These are phyloP conservation scores for Pichia sp. DNA, from an alignment of 1,139 yeast species.

Conservation along the genomic window DNA sequence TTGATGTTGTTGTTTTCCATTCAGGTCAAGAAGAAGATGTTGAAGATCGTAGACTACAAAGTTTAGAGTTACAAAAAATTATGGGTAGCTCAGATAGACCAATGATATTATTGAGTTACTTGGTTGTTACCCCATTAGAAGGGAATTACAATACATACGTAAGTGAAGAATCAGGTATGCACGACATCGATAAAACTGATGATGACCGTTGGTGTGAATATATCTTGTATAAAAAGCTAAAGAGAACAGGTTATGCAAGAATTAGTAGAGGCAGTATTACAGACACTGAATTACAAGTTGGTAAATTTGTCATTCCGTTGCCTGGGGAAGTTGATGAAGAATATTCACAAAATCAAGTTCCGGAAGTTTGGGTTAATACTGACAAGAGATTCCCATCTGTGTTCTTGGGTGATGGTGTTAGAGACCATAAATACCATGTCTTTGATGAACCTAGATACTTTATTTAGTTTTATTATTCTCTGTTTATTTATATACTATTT, in stretches of 20 bases:
- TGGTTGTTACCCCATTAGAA: constrained; percentile 78
- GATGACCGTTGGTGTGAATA: constrained; percentile 99
- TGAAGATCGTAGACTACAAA: constrained; percentile 86
- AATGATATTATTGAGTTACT: constrained; percentile 72
- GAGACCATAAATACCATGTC: constrained; percentile 91
- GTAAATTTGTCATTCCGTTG: constrained; percentile 70
- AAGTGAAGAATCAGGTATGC: constrained; percentile 76
- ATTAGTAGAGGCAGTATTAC: constrained; percentile 90
- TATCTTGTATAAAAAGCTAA: constrained; percentile 78
- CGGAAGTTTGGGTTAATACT: constrained; percentile 41
- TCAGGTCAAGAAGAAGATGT: constrained; percentile 97
- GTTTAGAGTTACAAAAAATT: constrained; percentile 64
- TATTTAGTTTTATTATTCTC: constrained; percentile 4
- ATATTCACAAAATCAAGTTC: constrained; percentile 24
- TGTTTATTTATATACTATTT: not conserved
- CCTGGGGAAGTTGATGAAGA: constrained; percentile 26
- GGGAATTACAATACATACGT: constrained; percentile 93
- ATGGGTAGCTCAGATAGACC: constrained; percentile 81
- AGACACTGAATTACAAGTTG: constrained; percentile 93
- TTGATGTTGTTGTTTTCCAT: constrained; percentile 94
- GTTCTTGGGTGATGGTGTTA: constrained; percentile 87
- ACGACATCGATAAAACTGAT: constrained; percentile 87
- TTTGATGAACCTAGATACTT: constrained; percentile 86
- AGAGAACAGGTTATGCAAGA: constrained; percentile 89
- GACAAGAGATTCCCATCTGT: constrained; percentile 72